Evolutionary conservation across 345 rosid genomes (phyloP).

Genomic region (Psidium guajava): DNA sequence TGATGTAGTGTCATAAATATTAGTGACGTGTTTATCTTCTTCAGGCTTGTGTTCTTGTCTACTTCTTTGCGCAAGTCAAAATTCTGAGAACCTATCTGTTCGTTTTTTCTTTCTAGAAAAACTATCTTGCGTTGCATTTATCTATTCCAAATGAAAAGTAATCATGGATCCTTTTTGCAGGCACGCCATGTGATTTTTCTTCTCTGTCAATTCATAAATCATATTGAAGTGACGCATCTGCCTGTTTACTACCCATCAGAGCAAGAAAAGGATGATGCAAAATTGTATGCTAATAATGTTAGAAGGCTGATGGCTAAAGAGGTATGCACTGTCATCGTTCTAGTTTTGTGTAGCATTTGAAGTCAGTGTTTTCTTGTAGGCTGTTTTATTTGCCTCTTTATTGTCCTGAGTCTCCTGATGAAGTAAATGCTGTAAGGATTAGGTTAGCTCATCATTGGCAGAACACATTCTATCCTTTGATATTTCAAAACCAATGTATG

Average conservation of each 20-base stretch:
- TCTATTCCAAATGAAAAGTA: neutral
- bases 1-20: neutral
- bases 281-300: slow-evolving; percentile 77
- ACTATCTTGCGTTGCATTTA: neutral
- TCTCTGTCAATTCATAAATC: slow-evolving; percentile 82
- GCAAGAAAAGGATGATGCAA: slow-evolving; percentile 82
- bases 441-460: neutral
- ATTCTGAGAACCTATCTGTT: neutral
- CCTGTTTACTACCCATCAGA: slow-evolving; percentile 87
- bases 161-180: slow-evolving; percentile 23
- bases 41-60: neutral
- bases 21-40: neutral
- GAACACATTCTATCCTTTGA: neutral
- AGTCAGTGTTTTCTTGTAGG: neutral
- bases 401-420: neutral
- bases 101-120: neutral
- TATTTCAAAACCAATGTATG: neutral
- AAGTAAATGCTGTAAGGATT: neutral
- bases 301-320: slow-evolving; percentile 79
- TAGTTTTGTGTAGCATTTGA: neutral
- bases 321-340: slow-evolving; percentile 27
- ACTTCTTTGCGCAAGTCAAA: neutral
- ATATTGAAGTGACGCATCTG: slow-evolving; percentile 63
- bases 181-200: slow-evolving; percentile 77
- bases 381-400: neutral